Base-by-base conservation (phyloP, 2,329 filamentous ascomycete species). In the Alternaria panax region DNA sequence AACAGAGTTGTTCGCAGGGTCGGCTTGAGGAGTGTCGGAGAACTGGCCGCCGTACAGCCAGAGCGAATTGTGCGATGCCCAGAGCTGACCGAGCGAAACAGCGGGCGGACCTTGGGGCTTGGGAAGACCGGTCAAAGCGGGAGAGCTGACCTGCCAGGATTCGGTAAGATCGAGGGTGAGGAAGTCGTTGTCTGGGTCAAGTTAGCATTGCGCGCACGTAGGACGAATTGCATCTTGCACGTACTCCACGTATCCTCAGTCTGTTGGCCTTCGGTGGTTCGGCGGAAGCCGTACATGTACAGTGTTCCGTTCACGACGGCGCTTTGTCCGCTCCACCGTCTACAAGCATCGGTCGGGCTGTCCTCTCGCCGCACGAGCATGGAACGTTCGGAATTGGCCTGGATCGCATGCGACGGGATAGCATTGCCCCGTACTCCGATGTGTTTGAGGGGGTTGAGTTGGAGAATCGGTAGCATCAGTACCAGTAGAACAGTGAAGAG, bases 31-130 rank as follows among this genome's bases (percentile, higher is more conserved):
- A 14, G 81, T 83, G 65, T 91, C 89, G 0, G 89, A 88, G 68
- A 89, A 92, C 66, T 92, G 83, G 18, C 91, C 91, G 18, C 91
- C 91, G 66, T 93, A 93, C 4, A 93, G 83, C 71, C 85, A 93
- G 0, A 93, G 80, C 12, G 86, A 87, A 54, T 88, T 82, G 70
- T 87, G 87, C 45, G 90, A 90, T 69, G 89, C 87, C 90, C 91
- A 93, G 1, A 93, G 82, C 64, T 89, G 90, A n/a, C 90, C 91
- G 43, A 90, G 85, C 0, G 90, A 86, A 12, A 93, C 86, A 4
- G 88, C 84, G 1, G 91, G 91, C 1, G 90, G 90, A 0, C 90
- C 91, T 9, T 85, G 86, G 1, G 90, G 89, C 62, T 84, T 83
- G 20, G 88, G 80, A 11, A 92, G 82, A 2, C 88, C 88, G 1